Conservation (phyloP, 1,284 basidiomycete species). For the Trichosporon sp. region DNA sequence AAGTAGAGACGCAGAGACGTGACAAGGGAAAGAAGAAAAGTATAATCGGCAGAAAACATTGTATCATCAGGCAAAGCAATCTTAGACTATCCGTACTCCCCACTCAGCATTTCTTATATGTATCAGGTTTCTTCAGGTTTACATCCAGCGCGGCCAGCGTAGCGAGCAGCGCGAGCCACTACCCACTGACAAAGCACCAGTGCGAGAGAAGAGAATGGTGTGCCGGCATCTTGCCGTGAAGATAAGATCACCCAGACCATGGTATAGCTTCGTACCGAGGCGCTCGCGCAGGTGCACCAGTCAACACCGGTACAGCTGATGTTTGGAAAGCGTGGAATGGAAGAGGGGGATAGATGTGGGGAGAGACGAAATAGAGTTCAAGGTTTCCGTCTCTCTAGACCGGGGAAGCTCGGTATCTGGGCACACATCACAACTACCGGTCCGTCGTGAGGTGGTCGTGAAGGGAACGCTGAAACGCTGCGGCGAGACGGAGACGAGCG, state of each 20-base stretch:
- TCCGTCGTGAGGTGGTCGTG: background rate
- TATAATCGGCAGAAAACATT: conserved; percentile 7
- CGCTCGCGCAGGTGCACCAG: too few relatives aligned
- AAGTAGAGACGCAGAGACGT: too few relatives aligned
- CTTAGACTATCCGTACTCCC: background rate
- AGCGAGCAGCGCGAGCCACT: background rate
- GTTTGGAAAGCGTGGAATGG: too few relatives aligned
- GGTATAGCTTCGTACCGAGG: too few relatives aligned
- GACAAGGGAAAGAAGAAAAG: background rate
- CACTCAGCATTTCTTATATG: conserved; percentile 15
- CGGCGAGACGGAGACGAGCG: background rate
- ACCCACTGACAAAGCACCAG: background rate
- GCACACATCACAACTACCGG: background rate
- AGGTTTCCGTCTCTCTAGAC: background rate
- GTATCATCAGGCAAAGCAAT: conserved; percentile 11
- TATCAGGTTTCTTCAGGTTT: conserved; percentile 11
- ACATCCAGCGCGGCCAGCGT: background rate
- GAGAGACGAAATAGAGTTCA: background rate
- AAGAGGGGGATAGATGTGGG: background rate
- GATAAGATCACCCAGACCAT: too few relatives aligned
- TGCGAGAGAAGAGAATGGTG: too few relatives aligned
- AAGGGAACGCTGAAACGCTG: conserved; percentile 5
- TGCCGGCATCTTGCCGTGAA: too few relatives aligned
- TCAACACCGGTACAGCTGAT: too few relatives aligned
- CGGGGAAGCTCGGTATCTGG: background rate